Percentiles rank a stretch among this genome's conserved stretches.
Evolutionary conservation across 495 filamentous ascomycete species (phyloP).

Genomic region (Daldinia loculata): DNA sequence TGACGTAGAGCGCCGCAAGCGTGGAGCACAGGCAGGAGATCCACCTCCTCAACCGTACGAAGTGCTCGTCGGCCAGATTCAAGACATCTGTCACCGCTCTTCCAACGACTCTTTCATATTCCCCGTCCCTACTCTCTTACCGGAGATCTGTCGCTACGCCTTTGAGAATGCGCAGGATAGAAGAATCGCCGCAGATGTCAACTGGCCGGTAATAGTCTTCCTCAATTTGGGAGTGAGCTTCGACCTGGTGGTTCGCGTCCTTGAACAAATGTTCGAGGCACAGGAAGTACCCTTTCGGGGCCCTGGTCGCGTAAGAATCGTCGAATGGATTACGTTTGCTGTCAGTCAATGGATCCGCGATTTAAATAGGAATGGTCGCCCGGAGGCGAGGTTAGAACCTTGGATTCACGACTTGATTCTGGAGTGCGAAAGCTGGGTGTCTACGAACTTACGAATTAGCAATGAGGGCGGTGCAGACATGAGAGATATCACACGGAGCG

Average conservation of each 20-base stretch:
- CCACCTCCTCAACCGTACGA: conserved; percentile 74
- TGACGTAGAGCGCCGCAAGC: conserved; percentile 55
- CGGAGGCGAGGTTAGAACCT: conserved; percentile 46
- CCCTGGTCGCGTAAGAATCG: conserved; percentile 49
- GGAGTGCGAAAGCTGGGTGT: conserved; percentile 50
- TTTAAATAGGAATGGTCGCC: conserved; percentile 50
- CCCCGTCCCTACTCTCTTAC: conserved; percentile 66
- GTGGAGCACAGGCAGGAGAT: conserved; percentile 34
- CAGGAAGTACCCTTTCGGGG: conserved; percentile 86
- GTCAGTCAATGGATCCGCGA: conserved; percentile 55
- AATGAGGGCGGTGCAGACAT: conserved; percentile 47
- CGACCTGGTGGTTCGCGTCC: conserved; percentile 75
- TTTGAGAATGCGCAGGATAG: conserved; percentile 73
- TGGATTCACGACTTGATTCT: conserved; percentile 56
- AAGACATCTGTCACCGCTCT: conserved; percentile 79
- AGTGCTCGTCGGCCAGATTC: conserved; percentile 74
- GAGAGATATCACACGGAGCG: conserved; percentile 29
- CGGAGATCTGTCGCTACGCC: conserved; percentile 80
- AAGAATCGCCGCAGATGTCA: conserved; percentile 64
- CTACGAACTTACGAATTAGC: conserved; percentile 28
- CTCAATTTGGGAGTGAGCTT: conserved; percentile 76
- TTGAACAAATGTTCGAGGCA: conserved; percentile 84
- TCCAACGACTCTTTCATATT: conserved; percentile 78
- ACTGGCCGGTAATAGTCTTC: conserved; percentile 86
- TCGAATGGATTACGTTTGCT: conserved; percentile 54